Evolutionary conservation across 1,139 yeast species (phyloP).

Genomic region (Zygosaccharomyces sapae): DNA sequence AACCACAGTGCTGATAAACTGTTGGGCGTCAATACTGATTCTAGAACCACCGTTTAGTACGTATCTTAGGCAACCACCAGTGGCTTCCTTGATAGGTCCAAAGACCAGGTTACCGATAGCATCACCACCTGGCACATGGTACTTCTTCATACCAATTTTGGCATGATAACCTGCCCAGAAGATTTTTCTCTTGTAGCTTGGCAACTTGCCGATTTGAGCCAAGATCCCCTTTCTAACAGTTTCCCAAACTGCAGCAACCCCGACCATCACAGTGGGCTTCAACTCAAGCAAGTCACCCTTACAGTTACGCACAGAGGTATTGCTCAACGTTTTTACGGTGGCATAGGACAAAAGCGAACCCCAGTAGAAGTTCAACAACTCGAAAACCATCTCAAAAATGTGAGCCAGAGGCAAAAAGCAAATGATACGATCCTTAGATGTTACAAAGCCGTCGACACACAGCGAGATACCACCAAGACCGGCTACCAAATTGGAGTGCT

Average conservation of each 20-base stretch:
- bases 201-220: slow-evolving; percentile 64
- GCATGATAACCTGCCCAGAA: slow-evolving; percentile 88
- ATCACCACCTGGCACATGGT: slow-evolving; percentile 69
- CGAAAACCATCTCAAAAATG: slow-evolving; percentile 88
- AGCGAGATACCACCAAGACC: slow-evolving; percentile 80
- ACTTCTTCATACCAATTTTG: slow-evolving; percentile 56
- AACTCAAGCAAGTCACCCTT: slow-evolving; percentile 82
- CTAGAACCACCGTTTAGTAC: slow-evolving; percentile 95
- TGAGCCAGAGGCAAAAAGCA: slow-evolving; percentile 95
- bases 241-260: slow-evolving; percentile 99
- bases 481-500: slow-evolving; percentile 72
- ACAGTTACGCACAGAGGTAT: slow-evolving; percentile 76
- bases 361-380: slow-evolving; percentile 77
- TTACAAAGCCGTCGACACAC: slow-evolving; percentile 53
- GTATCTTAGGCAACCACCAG: slow-evolving; percentile 80
- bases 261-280: slow-evolving; percentile 92
- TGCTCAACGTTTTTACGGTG: slow-evolving; percentile 85
- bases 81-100: slow-evolving; percentile 86
- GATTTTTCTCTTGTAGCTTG: slow-evolving; percentile 65
- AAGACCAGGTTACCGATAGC: slow-evolving; percentile 65
- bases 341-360: slow-evolving; percentile 90
- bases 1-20: slow-evolving; percentile 67
- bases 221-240: slow-evolving; percentile 87
- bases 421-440: slow-evolving; percentile 62
- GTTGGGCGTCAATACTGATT: slow-evolving; percentile 79